Conservation (phyloP, 2,329 filamentous ascomycete species). For the Ustilaginoidea virens region DNA sequence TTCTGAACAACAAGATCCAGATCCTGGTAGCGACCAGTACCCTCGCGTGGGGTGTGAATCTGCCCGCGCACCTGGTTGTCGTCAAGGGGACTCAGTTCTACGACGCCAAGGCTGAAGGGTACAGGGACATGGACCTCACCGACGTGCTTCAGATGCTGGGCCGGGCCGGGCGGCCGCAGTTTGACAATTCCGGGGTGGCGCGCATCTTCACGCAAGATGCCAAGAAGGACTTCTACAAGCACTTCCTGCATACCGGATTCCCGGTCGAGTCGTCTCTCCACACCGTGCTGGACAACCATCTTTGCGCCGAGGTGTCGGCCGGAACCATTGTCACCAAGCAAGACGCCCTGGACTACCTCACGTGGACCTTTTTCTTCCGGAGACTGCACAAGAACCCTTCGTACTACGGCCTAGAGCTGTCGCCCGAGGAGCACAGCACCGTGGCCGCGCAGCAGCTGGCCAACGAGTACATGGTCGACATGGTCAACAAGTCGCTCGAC, state of each 20-base stretch:
- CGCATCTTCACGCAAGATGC: constrained; percentile 94
- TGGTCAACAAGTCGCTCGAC: constrained; percentile 74
- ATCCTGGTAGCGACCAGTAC: constrained; percentile 93
- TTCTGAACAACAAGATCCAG: constrained; percentile 95
- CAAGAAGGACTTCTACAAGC: constrained; percentile 99
- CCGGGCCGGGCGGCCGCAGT: constrained; percentile 87
- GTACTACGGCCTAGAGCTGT: constrained; percentile 92
- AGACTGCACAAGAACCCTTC: constrained; percentile 95
- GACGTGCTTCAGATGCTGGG: constrained; percentile 97
- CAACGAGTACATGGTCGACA: constrained; percentile 85
- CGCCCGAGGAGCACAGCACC: constrained; percentile 80
- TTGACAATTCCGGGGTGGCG: constrained; percentile 89
- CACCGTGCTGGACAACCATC: constrained; percentile 91
- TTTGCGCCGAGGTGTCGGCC: constrained; percentile 86
- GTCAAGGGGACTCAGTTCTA: constrained; percentile 98
- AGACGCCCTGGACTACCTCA: constrained; percentile 92
- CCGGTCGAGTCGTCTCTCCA: constrained; percentile 94
- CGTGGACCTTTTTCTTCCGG: constrained; percentile 99
- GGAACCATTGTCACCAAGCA: constrained; percentile 90
- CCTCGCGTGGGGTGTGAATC: constrained; percentile 93
- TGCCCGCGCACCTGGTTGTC: constrained; percentile 90
- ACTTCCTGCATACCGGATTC: constrained; percentile 95
- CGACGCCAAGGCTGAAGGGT: constrained; percentile 92
- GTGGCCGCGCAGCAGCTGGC: constrained; percentile 72
- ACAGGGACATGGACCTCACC: constrained; percentile 97